Percentiles rank a stretch among this genome's conserved stretches.
These are phyloP conservation scores for Aspergillus ochraceoroseus DNA, from an alignment of 2,329 filamentous ascomycete species.

Conservation along the genomic window DNA sequence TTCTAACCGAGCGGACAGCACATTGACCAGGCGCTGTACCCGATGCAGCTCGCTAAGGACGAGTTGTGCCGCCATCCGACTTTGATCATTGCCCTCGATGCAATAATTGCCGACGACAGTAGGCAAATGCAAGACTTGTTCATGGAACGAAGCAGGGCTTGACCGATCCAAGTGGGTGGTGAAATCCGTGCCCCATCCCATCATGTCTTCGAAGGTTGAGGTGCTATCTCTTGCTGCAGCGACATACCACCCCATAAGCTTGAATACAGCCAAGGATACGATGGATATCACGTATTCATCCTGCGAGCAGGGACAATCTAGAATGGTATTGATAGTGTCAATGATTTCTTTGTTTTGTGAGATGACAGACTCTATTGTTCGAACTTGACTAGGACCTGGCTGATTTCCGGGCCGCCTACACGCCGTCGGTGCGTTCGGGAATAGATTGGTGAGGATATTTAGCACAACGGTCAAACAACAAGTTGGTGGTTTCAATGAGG, in stretches of 20 bases:
- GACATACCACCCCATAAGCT: conserved; percentile 8
- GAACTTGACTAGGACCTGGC: neutral
- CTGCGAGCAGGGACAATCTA: conserved; percentile 6
- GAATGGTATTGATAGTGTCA: conserved; percentile 2
- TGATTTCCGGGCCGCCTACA: conserved; percentile 1
- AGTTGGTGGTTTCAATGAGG: neutral
- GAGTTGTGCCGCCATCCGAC: conserved; percentile 9
- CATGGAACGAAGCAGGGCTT: conserved; percentile 1
- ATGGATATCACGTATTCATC: conserved; percentile 7
- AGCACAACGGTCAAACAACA: conserved; percentile 3
- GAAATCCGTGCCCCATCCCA: neutral
- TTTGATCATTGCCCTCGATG: conserved; percentile 1
- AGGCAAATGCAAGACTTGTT: neutral
- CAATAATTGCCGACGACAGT: neutral
- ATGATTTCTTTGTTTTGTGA: conserved; percentile 5
- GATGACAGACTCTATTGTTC: conserved; percentile 5
- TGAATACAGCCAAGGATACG: conserved; percentile 4
- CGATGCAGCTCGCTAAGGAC: conserved; percentile 7
- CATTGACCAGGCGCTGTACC: conserved; percentile 3
- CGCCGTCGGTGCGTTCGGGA: conserved; percentile 1
- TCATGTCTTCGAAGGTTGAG: neutral
- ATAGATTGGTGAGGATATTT: conserved; percentile 1
- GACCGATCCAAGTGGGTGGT: neutral
- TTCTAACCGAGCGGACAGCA: conserved; percentile 1
- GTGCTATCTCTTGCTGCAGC: conserved; percentile 6